phyloP scores from a whole-genome alignment of 169 alveolate species.

The Plasmodium malariae region DNA sequence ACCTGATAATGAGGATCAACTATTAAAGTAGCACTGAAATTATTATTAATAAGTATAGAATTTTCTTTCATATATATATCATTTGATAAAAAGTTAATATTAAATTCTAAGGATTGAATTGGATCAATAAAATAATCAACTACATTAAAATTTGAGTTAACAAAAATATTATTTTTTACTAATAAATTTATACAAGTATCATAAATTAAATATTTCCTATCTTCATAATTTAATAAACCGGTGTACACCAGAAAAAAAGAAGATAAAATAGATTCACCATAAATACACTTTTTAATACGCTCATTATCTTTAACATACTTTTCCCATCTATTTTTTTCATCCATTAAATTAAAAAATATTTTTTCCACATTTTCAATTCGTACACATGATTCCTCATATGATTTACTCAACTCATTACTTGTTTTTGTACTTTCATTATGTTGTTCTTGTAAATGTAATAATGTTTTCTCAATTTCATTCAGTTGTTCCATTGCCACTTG shows the following conservation, averaged over 20 bases:
- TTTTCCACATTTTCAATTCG: conserved; percentile 75
- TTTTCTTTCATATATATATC: conserved; percentile 74
- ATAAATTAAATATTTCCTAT: conserved; percentile 58
- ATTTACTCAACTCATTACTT: conserved; percentile 83
- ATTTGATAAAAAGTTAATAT: conserved; percentile 45
- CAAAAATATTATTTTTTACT: conserved; percentile 41
- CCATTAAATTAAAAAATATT: conserved; percentile 57
- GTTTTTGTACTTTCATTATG: conserved; percentile 81
- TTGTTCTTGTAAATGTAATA: conserved; percentile 71
- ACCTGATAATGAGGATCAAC: conserved; percentile 74
- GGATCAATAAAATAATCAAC: conserved; percentile 78
- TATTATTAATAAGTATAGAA: conserved; percentile 67
- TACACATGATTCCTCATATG: conserved; percentile 74
- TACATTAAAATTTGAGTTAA: conserved; percentile 63
- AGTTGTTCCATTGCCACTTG: conserved; percentile 89
- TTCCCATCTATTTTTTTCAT: conserved; percentile 77
- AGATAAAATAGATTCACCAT: conserved; percentile 71
- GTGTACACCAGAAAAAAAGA: conserved; percentile 74
- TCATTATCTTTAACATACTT: conserved; percentile 76
- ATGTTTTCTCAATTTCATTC: conserved; percentile 75
- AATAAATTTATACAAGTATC: conserved; percentile 42
- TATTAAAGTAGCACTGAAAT: conserved; percentile 60
- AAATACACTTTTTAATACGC: conserved; percentile 61
- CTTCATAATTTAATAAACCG: conserved; percentile 76
- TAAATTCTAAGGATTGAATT: conserved; percentile 58